Evolutionary conservation across 345 rosid genomes (phyloP), one percentile per base, ranked within the genome.

Genomic region (Dimocarpus longan): DNA sequence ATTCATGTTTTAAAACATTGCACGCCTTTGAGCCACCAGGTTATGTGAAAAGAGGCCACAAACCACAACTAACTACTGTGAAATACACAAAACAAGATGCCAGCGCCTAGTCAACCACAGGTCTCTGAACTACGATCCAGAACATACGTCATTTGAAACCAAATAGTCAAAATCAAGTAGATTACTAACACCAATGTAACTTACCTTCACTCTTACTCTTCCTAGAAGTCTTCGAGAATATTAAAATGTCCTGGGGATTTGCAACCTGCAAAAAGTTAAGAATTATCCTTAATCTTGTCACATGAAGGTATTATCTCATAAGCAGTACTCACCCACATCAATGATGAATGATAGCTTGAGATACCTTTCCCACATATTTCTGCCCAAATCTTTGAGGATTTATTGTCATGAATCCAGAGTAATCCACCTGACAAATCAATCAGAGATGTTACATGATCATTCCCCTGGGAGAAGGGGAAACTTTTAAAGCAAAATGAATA

Each of bases 381-480:
- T 96, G 99, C 80, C 99, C 99, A 88, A 96, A 96, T 78, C 93
- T 90, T 82, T 96, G 99, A 83, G 99, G 97, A 90, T 96, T 96
- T 86, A 96, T 92, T 44, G 99, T 96, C 98, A 94, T 96, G 80
- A 92, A 96, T 71, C 97, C 99, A 52, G 99, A 94, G 88, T 96
- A 96, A 81, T 96, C 99, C 66, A 93, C 98, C 98, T 93, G 92
- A 77, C 65, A 79, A 83, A 64, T 64, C 68, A 88, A 74, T 50
- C 66, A 26, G 26, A 79, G 77, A 73, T 70, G 54, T 76, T 28
- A 80, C 79, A 68, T 50, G 71, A 67, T 15, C 66, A 77, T 67
- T 71, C 46, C 42, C 70, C 62, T 44, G n/a, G n/a, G n/a, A 60
- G 65, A 52, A 18, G 28, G n/a, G 26, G 22, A 32, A 54, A 24